Evolutionary conservation across 2,329 filamentous ascomycete genomes (phyloP).

Genomic region (Macroventuria anomochaeta): DNA sequence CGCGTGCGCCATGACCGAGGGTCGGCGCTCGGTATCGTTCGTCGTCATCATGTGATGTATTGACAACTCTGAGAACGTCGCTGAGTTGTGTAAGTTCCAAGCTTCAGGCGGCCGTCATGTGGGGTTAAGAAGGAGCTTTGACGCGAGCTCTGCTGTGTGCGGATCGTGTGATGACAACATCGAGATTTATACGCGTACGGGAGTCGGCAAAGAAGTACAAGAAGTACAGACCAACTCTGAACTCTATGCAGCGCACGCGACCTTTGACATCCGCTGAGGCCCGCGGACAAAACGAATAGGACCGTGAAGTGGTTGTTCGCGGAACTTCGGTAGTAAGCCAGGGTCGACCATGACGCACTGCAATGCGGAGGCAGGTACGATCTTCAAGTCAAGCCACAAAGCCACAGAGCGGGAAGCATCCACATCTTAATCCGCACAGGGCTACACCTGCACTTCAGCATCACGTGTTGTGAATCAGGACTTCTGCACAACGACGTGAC

Average conservation of each 20-base stretch:
- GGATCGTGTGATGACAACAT: slow-evolving; percentile 16
- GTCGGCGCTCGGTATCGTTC: slow-evolving; percentile 6
- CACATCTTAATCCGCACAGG: background rate
- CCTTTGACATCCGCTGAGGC: slow-evolving; percentile 16
- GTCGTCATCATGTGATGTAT: slow-evolving; percentile 14
- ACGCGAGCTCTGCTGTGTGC: slow-evolving; percentile 18
- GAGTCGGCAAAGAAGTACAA: background rate
- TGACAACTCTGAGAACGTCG: background rate
- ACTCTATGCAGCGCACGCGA: slow-evolving; percentile 13
- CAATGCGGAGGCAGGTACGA: slow-evolving; percentile 5
- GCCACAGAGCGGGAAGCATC: background rate
- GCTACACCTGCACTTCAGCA: background rate
- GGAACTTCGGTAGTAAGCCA: slow-evolving; percentile 5
- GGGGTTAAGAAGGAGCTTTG: slow-evolving; percentile 19
- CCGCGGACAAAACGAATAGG: slow-evolving; percentile 12
- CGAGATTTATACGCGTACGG: background rate
- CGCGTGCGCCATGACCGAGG: slow-evolving; percentile 36
- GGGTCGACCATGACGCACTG: slow-evolving; percentile 15
- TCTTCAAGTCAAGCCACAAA: slow-evolving; percentile 3
- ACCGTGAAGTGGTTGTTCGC: slow-evolving; percentile 5
- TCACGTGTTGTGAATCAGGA: slow-evolving; percentile 11
- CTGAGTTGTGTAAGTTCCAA: background rate
- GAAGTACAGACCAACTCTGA: background rate
- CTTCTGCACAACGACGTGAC: slow-evolving; percentile 4
- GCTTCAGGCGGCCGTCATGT: slow-evolving; percentile 11